Conservation (phyloP, 148 eudicot genomes). For the Persicaria maculosa region DNA sequence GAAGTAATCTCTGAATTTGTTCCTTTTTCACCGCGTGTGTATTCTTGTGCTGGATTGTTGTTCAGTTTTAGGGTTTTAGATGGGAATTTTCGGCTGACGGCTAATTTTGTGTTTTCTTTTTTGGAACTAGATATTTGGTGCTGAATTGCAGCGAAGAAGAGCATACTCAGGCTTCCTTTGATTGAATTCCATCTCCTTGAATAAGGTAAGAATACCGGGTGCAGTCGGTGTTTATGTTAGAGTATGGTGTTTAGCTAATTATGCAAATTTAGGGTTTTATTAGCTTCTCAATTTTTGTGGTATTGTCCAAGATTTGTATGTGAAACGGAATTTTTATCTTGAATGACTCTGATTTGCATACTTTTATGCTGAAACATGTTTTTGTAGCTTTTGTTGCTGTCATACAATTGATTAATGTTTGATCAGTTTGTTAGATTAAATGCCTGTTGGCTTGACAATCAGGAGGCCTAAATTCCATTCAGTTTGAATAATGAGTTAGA, state of each 20-base stretch:
- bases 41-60: no score
- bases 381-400: background rate
- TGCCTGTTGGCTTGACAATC: background rate
- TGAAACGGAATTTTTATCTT: background rate
- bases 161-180: background rate
- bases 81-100: background rate
- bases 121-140: constrained; percentile 4
- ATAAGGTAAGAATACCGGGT: constrained; percentile 13
- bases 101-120: background rate
- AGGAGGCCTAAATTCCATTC: background rate
- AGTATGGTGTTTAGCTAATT: background rate
- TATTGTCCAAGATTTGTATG: background rate
- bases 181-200: background rate
- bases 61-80: no score
- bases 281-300: background rate
- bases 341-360: background rate
- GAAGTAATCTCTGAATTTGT: background rate
- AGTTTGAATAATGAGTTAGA: background rate
- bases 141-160: background rate
- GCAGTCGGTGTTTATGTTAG: background rate
- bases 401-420: background rate
- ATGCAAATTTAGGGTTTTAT: background rate
- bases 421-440: background rate
- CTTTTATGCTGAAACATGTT: background rate
- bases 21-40: background rate